Evolutionary conservation across 148 eudicot genomes (phyloP), one percentile per base, ranked within the genome.

Genomic region (Simmondsia chinensis): DNA sequence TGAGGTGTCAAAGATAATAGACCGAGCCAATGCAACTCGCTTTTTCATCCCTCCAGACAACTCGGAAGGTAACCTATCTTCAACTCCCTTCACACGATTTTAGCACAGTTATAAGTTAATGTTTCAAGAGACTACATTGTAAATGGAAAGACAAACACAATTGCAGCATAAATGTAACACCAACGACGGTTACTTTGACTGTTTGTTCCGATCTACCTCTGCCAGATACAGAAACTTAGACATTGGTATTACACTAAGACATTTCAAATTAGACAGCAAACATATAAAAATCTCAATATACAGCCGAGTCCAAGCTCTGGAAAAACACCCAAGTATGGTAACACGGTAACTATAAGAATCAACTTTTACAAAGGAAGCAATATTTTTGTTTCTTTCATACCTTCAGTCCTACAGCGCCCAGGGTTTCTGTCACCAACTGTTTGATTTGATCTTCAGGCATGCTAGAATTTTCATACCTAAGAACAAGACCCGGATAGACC

Each of bases 41-140:
- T 88, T 88, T 60, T 83, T 88, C 96, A 88, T 88, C 43, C 96
- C 96, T 19, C 96, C 96, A 24, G 96, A 88, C 64, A 88, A 69
- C 69, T 88, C 94, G 13, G 96, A 88, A 38, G 94, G 96, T 38
- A 80, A 53, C 29, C 89, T 74, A 31, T 83, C 83, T 60, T 88
- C 96, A 56, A 83, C 94, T 35, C 57, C 94, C 96, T 83, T 63
- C 59, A 72, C 32, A 60, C 36, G 55, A 27, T 41, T 22, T 40
- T 34, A 47, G 29, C 20, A 45, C 52, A 14, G 14, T 39, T 40
- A n/a, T 5, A 44, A 17, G 40, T 36, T 25, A n/a, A 13, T 16
- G 12, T 23, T 45, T 12, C 36, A 9, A 45, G 26, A 3, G 11
- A n/a, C 25, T 23, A 39, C 23, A 31, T 27, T 33, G 15, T 23